Base-by-base conservation (phyloP, 768 basidiomycete species). In the Coprinopsis strossmayeri region DNA sequence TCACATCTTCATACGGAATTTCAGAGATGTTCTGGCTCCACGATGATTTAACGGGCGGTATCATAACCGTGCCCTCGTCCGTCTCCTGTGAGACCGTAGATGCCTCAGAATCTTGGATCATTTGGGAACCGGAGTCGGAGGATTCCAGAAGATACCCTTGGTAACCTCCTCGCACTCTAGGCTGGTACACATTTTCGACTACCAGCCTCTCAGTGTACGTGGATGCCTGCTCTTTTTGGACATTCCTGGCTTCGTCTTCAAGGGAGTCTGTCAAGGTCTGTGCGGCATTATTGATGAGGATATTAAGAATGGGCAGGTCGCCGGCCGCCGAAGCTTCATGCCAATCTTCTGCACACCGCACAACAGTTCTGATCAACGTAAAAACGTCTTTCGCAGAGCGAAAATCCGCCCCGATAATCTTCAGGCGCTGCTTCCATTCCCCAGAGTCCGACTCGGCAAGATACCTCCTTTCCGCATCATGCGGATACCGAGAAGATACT, bases 281-380 rank as follows among this genome's bases (percentile, higher is more conserved):
- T 2, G 67, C 67, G 1, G 67, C 66, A 37, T 67, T 69, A 42
- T 66, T 68, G 51, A 69, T 61, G 15, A 66, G 50, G 18, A 68
- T 55, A 42, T 66, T 60, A 4, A 69, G 53, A 32, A 56, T 59
- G n/a, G 53, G 51, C 39, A 32, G 38, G n/a, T 42, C 39, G 15
- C 51, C 34, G 10, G 23, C 45, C 12, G 4, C 25, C 3, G 39
- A 2, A n/a, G 23, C 20, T 26, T 30, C 42, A 5, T 28, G 40
- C 53, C 53, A 58, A 11, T 55, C 60, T 25, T 56, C 49, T 5
- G 59, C 45, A 32, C 58, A 55, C 21, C 30, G 51, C 45, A 62
- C 56, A 12, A 64, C 59, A 0, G 55, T 53, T 23, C 56, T 43
- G 32, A 67, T 53, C 43, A 65, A 60, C n/a, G 55, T 52, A 40